These are phyloP conservation scores for Trichosphaerium sp. DNA, from an alignment of 78 protist species.

Conservation along the genomic window DNA sequence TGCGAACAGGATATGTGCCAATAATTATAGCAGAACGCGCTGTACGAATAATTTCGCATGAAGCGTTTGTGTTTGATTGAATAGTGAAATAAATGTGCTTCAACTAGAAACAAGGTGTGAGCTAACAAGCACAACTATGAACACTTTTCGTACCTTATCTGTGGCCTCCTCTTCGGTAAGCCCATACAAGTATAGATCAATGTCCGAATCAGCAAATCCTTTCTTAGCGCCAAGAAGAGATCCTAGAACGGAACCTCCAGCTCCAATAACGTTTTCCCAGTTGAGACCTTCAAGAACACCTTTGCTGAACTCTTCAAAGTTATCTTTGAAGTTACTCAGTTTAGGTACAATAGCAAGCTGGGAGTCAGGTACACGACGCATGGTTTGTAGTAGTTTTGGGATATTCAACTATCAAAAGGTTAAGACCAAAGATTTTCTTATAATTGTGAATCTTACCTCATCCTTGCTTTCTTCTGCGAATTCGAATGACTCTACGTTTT, in stretches of 20 bases:
- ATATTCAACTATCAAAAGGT: too few relatives aligned
- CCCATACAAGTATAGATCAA: constrained; percentile 53
- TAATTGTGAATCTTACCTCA: too few relatives aligned
- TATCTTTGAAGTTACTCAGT: background rate
- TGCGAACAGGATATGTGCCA: constrained; percentile 6
- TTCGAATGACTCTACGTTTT: too few relatives aligned
- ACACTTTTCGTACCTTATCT: constrained; percentile 6
- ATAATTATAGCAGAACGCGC: constrained; percentile 36
- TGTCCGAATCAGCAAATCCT: constrained; percentile 10
- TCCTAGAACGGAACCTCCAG: constrained; percentile 61
- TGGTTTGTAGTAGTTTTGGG: too few relatives aligned
- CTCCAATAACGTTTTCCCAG: constrained; percentile 56
- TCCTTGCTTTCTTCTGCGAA: too few relatives aligned
- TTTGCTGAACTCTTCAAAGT: constrained; percentile 18
- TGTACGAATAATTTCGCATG: constrained; percentile 11
- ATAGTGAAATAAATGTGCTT: background rate
- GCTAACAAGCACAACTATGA: background rate
- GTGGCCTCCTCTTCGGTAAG: constrained; percentile 12
- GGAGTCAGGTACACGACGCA: too few relatives aligned
- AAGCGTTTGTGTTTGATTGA: background rate
- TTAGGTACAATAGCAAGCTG: background rate
- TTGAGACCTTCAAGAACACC: constrained; percentile 8
- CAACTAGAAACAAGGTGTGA: background rate
- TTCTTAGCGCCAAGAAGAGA: background rate
- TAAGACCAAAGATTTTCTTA: too few relatives aligned